phyloP scores from a whole-genome alignment of 805 yeast species.

The Nakazawaea wyomingensis region DNA sequence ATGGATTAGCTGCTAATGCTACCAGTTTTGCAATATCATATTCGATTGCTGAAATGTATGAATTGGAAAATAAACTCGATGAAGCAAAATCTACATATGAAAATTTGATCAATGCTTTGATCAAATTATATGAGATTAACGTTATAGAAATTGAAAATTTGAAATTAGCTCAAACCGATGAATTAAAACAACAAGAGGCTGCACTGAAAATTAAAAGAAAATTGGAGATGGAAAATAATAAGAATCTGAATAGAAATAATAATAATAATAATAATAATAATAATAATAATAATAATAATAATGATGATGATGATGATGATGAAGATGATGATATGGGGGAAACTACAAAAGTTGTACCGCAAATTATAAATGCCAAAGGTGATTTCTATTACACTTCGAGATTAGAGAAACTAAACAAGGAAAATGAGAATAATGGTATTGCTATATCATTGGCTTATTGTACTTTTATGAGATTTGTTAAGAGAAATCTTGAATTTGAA shows the following conservation, averaged over 20 bases:
- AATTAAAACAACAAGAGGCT: conserved; percentile 6
- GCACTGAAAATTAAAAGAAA: conserved; percentile 11
- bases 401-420: conserved; percentile 20
- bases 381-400: conserved; percentile 20
- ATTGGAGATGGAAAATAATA: conserved; percentile 12
- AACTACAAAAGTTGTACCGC: conserved; percentile 13
- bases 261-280: conserved; percentile 9
- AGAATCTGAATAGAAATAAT: too few species aligned
- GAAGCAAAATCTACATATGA: conserved; percentile 48
- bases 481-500: conserved; percentile 54
- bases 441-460: conserved; percentile 63
- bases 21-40: conserved; percentile 61
- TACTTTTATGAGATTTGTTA: conserved; percentile 64
- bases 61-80: conserved; percentile 46
- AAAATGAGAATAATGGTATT: conserved; percentile 18
- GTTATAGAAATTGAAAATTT: conserved; percentile 21
- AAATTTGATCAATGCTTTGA: conserved; percentile 42
- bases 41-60: conserved; percentile 65
- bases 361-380: background rate
- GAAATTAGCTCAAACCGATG: conserved; percentile 16
- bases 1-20: conserved; percentile 63
- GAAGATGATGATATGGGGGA: conserved; percentile 13
- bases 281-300: conserved; percentile 9
- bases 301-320: conserved; percentile 6
- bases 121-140: conserved; percentile 27